Evolutionary conservation across 2,329 filamentous ascomycete genomes (phyloP), one percentile per base, ranked within the genome.

Genomic region (Cadophora luteo-olivacea): DNA sequence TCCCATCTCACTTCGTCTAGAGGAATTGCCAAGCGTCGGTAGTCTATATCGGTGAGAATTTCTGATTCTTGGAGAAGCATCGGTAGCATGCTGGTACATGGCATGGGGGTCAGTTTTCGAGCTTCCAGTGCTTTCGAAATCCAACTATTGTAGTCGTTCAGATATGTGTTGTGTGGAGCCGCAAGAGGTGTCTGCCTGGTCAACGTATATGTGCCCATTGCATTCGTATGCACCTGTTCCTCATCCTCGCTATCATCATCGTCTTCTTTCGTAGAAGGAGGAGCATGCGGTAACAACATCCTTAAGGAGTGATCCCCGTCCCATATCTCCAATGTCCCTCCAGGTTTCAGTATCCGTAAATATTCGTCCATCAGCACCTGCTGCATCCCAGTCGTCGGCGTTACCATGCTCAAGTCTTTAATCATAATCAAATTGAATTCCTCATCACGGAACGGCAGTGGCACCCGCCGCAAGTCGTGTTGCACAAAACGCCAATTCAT

Each of bases 401-500:
- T 81, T 25, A 82, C 86, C 71, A 96, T 84, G 65, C 89, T 90
- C 75, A 93, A 82, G 77, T 97, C 94, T 79, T 97, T 97, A 76
- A 93, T 86, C 84, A 97, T 93, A 75, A 98, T 86, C 51, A 97
- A 85, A 78, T 97, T 93, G 78, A 97, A 97, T 74, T 94, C 90
- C 45, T 86, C 90, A 69, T 93, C 87, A 1, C 88, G 84, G 72
- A 97, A 93, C 0, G 95, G 95, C 75, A 94, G 87, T 0, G 93
- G 92, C 1, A 86, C 79, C 69, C 87, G 87, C 68, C 93, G 90
- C 71, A 97, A 81, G 79, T 97, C 94, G 78, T 97, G 93, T 77
- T 94, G 92, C 64, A 97, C 87, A 78, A 97, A 97, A 12, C 85
- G 89, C 93, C 94, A 97, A 72, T 92, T 90, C 84, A 97, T 91